These are phyloP conservation scores for Bryoglossum gracile DNA, from an alignment of 495 filamentous ascomycete genomes.

Conservation along the genomic window DNA sequence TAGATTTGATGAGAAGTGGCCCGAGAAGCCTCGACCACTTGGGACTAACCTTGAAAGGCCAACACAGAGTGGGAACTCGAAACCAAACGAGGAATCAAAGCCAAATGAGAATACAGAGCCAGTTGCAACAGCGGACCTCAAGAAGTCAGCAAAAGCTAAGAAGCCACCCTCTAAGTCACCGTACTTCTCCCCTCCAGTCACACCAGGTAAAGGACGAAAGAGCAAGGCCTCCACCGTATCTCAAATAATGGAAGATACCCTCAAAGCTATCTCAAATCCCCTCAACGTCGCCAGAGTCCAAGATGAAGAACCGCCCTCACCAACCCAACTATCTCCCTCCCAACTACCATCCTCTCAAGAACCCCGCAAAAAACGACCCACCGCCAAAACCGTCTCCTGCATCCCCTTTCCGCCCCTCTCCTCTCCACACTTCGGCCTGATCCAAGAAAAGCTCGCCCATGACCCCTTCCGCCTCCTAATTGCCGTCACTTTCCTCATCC, in stretches of 20 bases:
- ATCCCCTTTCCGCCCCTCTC: slow-evolving; percentile 66
- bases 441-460: slow-evolving; percentile 71
- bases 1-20: too few relatives aligned
- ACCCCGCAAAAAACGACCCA: slow-evolving; percentile 26
- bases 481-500: slow-evolving; percentile 75
- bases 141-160: slow-evolving; percentile 1
- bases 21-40: too few relatives aligned
- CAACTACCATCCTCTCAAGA: background rate
- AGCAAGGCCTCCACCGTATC: background rate
- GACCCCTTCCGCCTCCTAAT: slow-evolving; percentile 68
- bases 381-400: slow-evolving; percentile 48
- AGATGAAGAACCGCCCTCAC: background rate
- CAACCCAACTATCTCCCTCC: too few relatives aligned
- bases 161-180: slow-evolving; percentile 27
- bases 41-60: too few relatives aligned
- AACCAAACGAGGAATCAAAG: too few relatives aligned
- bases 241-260: background rate
- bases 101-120: background rate
- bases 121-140: background rate
- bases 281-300: too few relatives aligned
- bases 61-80: too few relatives aligned
- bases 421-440: slow-evolving; percentile 59
- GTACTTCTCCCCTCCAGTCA: slow-evolving; percentile 30
- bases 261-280: background rate
- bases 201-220: background rate